A percentile compares a stretch with the other conserved stretches of the same genome.
Evolutionary conservation across 768 basidiomycete species (phyloP).

Genomic region (Collybia nuda): DNA sequence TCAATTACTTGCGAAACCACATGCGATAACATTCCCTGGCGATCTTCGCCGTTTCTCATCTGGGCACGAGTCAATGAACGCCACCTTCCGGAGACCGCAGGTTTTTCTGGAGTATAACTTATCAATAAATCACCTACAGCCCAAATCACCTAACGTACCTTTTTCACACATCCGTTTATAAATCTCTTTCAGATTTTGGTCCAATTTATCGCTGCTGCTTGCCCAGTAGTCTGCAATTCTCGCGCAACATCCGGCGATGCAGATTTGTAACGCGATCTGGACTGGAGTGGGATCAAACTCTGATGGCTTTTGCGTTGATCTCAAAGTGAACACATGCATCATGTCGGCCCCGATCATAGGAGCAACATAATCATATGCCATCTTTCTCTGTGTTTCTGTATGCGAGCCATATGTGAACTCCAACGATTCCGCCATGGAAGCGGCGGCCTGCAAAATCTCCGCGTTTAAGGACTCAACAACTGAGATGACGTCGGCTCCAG

Average conservation of each 20-base stretch:
- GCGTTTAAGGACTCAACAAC: conserved; percentile 19
- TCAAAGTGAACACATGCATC: conserved; percentile 3
- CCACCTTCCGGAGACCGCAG: conserved; percentile 14
- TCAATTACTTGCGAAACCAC: conserved; percentile 5
- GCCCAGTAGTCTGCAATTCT: conserved; percentile 13
- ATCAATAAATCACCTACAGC: too few species aligned
- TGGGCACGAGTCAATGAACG: conserved; percentile 14
- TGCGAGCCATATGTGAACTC: background rate
- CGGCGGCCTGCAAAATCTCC: conserved; percentile 18
- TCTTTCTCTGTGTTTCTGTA: background rate
- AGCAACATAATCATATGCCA: background rate
- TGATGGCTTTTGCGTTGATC: background rate
- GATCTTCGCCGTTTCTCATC: conserved; percentile 5
- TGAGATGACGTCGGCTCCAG: conserved; percentile 39
- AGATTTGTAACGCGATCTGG: conserved; percentile 17
- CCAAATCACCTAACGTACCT: conserved; percentile 6
- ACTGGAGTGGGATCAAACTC: conserved; percentile 14
- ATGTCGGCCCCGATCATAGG: conserved; percentile 8
- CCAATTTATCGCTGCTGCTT: conserved; percentile 7
- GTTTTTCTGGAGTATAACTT: conserved; percentile 3
- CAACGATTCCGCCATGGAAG: conserved; percentile 16
- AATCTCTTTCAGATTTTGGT: conserved; percentile 7
- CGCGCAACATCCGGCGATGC: conserved; percentile 6
- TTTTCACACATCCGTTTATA: conserved; percentile 12
- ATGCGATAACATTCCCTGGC: conserved; percentile 2